A percentile compares a stretch with the other conserved stretches of the same genome.
phyloP scores from a whole-genome alignment of 306 rosid species.

The Gleditsia sinensis region DNA sequence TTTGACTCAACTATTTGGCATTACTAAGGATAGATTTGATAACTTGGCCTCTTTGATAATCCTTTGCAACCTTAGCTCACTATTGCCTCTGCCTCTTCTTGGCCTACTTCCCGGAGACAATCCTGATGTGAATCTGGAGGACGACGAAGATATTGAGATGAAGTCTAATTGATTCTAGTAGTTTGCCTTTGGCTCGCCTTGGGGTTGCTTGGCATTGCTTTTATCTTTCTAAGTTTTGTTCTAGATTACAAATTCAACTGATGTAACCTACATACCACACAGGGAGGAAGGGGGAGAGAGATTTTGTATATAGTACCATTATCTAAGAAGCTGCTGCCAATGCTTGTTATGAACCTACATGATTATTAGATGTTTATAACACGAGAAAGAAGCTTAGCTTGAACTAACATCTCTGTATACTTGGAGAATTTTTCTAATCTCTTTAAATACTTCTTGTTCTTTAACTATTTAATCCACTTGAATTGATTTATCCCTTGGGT shows the following conservation, averaged over 20 bases:
- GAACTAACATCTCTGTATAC: background rate
- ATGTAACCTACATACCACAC: slow-evolving; percentile 11
- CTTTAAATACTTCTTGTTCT: background rate
- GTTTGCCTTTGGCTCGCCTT: slow-evolving; percentile 18
- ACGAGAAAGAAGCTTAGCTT: slow-evolving; percentile 18
- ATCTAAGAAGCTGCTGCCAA: slow-evolving; percentile 3
- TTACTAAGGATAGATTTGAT: slow-evolving; percentile 84
- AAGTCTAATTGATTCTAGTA: slow-evolving; percentile 61
- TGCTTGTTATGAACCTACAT: slow-evolving; percentile 18
- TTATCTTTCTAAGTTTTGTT: slow-evolving; percentile 25
- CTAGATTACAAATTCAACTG: slow-evolving; percentile 32
- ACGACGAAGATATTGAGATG: slow-evolving; percentile 66
- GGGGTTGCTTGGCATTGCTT: slow-evolving; percentile 8
- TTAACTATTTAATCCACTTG: background rate
- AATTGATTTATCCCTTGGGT: background rate
- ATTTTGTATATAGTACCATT: slow-evolving; percentile 39
- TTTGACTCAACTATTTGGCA: slow-evolving; percentile 80
- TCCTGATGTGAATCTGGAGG: slow-evolving; percentile 49
- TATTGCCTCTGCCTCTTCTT: slow-evolving; percentile 90
- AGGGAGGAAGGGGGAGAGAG: background rate
- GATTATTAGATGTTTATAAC: background rate
- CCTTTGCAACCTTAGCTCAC: slow-evolving; percentile 87
- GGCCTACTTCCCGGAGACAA: slow-evolving; percentile 79
- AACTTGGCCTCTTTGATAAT: slow-evolving; percentile 77
- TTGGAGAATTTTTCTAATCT: background rate